Conservation (phyloP, 768 basidiomycete genomes). For the Russula earlei region DNA sequence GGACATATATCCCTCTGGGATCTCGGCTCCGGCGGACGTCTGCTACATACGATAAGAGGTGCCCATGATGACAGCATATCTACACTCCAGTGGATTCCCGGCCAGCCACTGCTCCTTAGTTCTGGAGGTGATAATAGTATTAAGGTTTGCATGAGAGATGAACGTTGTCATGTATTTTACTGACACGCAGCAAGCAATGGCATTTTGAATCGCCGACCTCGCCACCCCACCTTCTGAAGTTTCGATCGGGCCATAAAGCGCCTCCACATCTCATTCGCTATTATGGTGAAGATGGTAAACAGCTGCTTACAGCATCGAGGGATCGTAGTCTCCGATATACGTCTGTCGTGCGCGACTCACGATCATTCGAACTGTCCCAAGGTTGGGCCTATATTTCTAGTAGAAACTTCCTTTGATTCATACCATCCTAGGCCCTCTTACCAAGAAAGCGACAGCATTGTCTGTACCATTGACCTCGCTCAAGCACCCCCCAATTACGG, state of each 20-base stretch:
- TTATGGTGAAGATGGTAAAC: slow-evolving; percentile 96
- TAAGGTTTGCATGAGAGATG: slow-evolving; percentile 46
- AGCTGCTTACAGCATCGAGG: slow-evolving; percentile 77
- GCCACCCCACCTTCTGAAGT: slow-evolving; percentile 82
- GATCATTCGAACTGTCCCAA: slow-evolving; percentile 92
- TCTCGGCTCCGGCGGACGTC: slow-evolving; percentile 67
- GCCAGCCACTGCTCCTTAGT: slow-evolving; percentile 84
- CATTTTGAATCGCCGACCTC: slow-evolving; percentile 86
- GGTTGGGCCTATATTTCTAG: slow-evolving; percentile 37
- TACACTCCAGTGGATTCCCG: slow-evolving; percentile 83
- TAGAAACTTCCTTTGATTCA: neutral
- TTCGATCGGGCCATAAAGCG: slow-evolving; percentile 82
- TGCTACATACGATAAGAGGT: slow-evolving; percentile 77
- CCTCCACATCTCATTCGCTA: slow-evolving; percentile 90
- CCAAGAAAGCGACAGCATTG: slow-evolving; percentile 68
- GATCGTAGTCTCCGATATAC: slow-evolving; percentile 87
- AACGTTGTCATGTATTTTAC: neutral
- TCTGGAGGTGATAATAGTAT: slow-evolving; percentile 93
- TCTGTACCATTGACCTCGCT: slow-evolving; percentile 73
- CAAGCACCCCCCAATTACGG: slow-evolving; percentile 74
- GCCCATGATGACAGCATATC: slow-evolving; percentile 85
- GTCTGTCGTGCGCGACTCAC: slow-evolving; percentile 88
- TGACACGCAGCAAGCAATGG: slow-evolving; percentile 70
- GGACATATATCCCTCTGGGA: slow-evolving; percentile 95
- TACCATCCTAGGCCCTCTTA: slow-evolving; percentile 57